Conservation (phyloP, 2,329 filamentous ascomycete genomes). For the Helotiales sp. region DNA sequence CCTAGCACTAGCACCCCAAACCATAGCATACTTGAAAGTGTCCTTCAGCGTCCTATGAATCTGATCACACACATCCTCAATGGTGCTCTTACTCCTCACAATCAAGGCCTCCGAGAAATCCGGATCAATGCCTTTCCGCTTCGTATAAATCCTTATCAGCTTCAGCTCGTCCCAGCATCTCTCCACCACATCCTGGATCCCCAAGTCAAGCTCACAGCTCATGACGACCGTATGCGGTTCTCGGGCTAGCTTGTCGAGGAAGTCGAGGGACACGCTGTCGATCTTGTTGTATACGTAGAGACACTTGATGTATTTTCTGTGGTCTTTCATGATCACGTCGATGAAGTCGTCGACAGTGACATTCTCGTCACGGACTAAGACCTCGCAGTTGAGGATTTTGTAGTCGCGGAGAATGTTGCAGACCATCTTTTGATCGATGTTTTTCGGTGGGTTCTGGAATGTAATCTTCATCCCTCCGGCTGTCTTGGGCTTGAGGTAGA, state of each 20-base stretch:
- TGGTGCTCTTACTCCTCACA: slow-evolving; percentile 82
- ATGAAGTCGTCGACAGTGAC: slow-evolving; percentile 98
- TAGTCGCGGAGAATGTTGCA: slow-evolving; percentile 98
- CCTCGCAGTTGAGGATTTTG: slow-evolving; percentile 97
- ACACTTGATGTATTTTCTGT: slow-evolving; percentile 93
- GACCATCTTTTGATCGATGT: slow-evolving; percentile 96
- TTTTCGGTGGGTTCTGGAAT: slow-evolving; percentile 86
- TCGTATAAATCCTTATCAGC: slow-evolving; percentile 93
- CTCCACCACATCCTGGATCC: slow-evolving; percentile 91
- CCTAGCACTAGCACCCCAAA: slow-evolving; percentile 95
- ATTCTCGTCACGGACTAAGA: slow-evolving; percentile 91
- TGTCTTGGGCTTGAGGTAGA: slow-evolving; percentile 95
- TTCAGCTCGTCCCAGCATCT: slow-evolving; percentile 92
- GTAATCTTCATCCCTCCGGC: slow-evolving; percentile 99
- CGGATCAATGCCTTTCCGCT: slow-evolving; percentile 90
- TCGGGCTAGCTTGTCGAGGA: slow-evolving; percentile 87
- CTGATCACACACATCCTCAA: slow-evolving; percentile 96
- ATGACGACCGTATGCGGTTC: slow-evolving; percentile 96
- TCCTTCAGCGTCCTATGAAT: slow-evolving; percentile 95
- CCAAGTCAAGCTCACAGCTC: slow-evolving; percentile 94
- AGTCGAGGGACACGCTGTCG: slow-evolving; percentile 90
- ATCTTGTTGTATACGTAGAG: slow-evolving; percentile 99
- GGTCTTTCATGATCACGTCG: slow-evolving; percentile 99
- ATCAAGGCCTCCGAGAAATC: slow-evolving; percentile 92
- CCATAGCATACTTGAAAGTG: slow-evolving; percentile 97